phyloP scores from a whole-genome alignment of 2,329 filamentous ascomycete species.

The Cladosporium halotolerans region DNA sequence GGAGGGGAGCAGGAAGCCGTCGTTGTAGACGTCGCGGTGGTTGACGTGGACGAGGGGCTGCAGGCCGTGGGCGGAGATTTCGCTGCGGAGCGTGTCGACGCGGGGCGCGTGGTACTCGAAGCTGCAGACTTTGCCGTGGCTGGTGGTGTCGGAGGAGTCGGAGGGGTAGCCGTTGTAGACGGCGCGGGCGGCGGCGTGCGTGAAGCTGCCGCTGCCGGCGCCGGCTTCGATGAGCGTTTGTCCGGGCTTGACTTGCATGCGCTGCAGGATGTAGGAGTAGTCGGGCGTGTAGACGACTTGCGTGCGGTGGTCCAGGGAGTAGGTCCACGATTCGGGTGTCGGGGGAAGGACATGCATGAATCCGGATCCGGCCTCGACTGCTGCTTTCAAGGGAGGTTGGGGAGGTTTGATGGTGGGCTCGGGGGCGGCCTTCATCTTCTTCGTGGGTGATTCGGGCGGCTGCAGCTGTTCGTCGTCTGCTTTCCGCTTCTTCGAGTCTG shows the following conservation, averaged over 20 bases:
- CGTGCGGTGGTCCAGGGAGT: constrained; percentile 71
- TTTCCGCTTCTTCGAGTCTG: constrained; percentile 38
- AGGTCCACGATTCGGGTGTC: constrained; percentile 77
- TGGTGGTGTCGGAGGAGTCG: constrained; percentile 11
- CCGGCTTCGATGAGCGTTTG: constrained; percentile 72
- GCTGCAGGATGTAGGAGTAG: constrained; percentile 76
- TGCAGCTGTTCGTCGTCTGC: constrained; percentile 32
- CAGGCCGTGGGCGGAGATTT: constrained; percentile 63
- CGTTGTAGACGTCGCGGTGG: constrained; percentile 71
- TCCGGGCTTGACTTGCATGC: constrained; percentile 67
- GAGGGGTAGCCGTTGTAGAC: constrained; percentile 66
- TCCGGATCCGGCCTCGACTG: constrained; percentile 53
- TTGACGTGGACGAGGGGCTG: constrained; percentile 63
- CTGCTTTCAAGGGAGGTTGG: constrained; percentile 37
- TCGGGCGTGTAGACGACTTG: constrained; percentile 85
- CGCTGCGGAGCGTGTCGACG: constrained; percentile 61
- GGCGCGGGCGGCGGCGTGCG: constrained; percentile 68
- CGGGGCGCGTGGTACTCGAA: constrained; percentile 75
- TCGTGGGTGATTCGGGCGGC: constrained; percentile 19
- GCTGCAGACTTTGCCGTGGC: constrained; percentile 65
- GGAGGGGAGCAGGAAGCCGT: constrained; percentile 58
- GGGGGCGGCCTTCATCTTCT: constrained; percentile 31
- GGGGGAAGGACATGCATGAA: constrained; percentile 75
- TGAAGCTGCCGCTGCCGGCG: constrained; percentile 76
- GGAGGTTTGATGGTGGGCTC: background rate